Base-by-base conservation (phyloP, 441 rosid genomes). In the Croton laevigatus region DNA sequence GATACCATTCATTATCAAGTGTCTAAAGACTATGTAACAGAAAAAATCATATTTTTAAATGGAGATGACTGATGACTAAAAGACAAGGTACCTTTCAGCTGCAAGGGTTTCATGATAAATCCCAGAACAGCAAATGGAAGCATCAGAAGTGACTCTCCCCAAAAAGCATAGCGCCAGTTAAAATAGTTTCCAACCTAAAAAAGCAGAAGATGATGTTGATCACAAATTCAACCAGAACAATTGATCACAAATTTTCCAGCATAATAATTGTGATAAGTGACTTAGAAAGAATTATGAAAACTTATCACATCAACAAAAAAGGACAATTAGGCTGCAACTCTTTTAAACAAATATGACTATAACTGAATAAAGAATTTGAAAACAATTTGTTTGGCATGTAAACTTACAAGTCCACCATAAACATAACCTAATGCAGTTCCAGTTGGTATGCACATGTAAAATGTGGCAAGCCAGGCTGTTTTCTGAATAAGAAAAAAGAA, bases 391-490 rank as follows among this genome's bases (percentile, higher is more conserved):
- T 22, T 36, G 46, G 49, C 16, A 37, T 8, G 44, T 57, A 45
- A 23, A 76, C 97, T 86, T 78, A 93, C 97, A 73, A 86, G 46
- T 75, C 97, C 97, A 70, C 99, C 99, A 72, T 92, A 92, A 44
- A 94, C 84, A 73, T 92, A 94, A 71, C 98, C 99, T 52, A 91
- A 49, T 17, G 99, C 98, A 77, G 86, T 87, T 51, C 98, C 99
- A 60, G 94, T 77, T 8, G 98, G 97, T 80, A 92, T 90, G 73
- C 96, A 92, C 99, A 92, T 92, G 84, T 90, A 94, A 86, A 94
- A 94, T 77, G 89, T 78, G 27, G 88, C 89, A 75, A 94, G 91
- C 99, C 98, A 94, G 22, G 80, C 86, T 44, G 94, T 85, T 92
- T 91, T 92, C 98, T 94, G 51, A 54, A 69, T 6, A 38, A 57